Evolutionary conservation across 2,329 filamentous ascomycete genomes (phyloP), one percentile per base, ranked within the genome.

Genomic region (Diplodia intermedia): DNA sequence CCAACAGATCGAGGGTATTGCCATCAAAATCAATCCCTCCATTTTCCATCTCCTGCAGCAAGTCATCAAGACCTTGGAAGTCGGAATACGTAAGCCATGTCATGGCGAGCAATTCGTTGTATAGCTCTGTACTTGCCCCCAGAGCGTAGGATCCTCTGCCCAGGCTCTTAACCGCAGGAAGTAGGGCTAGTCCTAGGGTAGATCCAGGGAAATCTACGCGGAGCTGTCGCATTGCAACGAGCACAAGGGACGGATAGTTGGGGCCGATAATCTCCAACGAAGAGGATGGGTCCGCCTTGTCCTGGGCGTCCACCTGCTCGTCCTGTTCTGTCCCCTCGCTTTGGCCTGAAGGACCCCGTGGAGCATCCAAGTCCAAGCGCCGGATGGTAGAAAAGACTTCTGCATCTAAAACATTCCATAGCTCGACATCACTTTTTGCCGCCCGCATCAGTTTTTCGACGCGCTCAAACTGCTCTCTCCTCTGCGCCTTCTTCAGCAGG

Each of bases 81-180:
- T 92, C 87, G 26, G 86, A 84, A 70, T 87, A 86, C 12, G 86
- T 85, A 40, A 80, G 77, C 87, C 89, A 92, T 67, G 88, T 82
- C 26, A 89, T 84, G 15, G 82, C 78, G 29, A 92, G 82, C 40
- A 93, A 83, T 60, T 87, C 83, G 74, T 90, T 89, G 81, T 91
- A 94, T 52, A 94, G 86, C 0, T 85, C 81, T 0, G 90, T 90
- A 20, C 88, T 89, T 6, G 87, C 89, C 57, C 90, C 91, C 0
- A 94, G 84, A 7, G 92, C 88, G 73, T 90, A 92, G 0, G 90
- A 90, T 1, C 87, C 85, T 1, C 90, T 84, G 1, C 91, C 91
- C 0, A 92, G 82, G 54, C 85, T 82, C 74, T 91, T 91, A 72
- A 93, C 81, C 8, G 86, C 85, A 0, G 91, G 90, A 0, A 94